Conservation (phyloP, 2,329 filamentous ascomycete genomes). For the Cucurbitaria berberidis region DNA sequence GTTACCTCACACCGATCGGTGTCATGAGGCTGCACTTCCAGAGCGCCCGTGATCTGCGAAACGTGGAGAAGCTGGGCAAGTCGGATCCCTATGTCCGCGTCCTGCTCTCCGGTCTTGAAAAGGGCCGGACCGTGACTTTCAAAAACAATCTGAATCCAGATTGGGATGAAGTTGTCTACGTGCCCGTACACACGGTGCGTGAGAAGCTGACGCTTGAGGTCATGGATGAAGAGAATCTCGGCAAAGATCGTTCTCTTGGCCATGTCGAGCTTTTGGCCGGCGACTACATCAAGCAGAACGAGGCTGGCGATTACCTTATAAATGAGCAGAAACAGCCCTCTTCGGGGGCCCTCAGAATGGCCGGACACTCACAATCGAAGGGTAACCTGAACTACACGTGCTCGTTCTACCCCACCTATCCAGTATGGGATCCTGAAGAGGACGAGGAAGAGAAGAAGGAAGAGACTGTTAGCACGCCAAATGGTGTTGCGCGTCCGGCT, state of each 20-base stretch:
- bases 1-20: conserved; percentile 91
- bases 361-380: conserved; percentile 75
- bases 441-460: conserved; percentile 63
- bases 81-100: conserved; percentile 94
- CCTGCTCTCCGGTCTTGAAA: conserved; percentile 86
- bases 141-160: conserved; percentile 94
- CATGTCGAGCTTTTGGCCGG: conserved; percentile 76
- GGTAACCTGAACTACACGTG: conserved; percentile 82
- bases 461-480: conserved; percentile 42
- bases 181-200: conserved; percentile 83
- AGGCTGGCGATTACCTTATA: conserved; percentile 79
- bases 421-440: conserved; percentile 87
- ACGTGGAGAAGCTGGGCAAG: conserved; percentile 94
- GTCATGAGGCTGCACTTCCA: conserved; percentile 94
- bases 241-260: conserved; percentile 87
- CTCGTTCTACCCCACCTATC: conserved; percentile 88
- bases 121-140: conserved; percentile 91
- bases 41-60: conserved; percentile 80
- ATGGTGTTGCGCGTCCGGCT: conserved; percentile 28
- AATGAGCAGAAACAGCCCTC: conserved; percentile 75
- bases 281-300: conserved; percentile 79
- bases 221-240: conserved; percentile 94
- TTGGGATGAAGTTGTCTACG: conserved; percentile 94
- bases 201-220: conserved; percentile 90
- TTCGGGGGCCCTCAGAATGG: conserved; percentile 73